Evolutionary conservation across 2,329 filamentous ascomycete species (phyloP), one percentile per base, ranked within the genome.

Genomic region (Apiospora kogelbergensis): DNA sequence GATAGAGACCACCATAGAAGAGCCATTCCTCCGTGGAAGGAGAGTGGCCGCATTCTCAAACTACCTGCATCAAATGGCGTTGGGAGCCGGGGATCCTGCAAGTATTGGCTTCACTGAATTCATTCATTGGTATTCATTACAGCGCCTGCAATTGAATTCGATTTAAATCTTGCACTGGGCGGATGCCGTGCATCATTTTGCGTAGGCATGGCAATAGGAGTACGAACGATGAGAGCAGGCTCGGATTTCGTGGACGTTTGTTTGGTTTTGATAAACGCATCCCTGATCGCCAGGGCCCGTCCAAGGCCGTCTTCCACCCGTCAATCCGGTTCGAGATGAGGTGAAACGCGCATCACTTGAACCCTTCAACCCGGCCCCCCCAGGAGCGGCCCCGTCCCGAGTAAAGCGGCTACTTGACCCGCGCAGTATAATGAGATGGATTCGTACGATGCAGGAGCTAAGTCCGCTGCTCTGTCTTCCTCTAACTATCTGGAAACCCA

Each of bases 321-420:
- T 60, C 53, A 30, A 60, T 37, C 53, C 53, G 53, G 53, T 60
- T 60, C 53, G 30, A 60, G 53, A 60, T 60, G 53, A 60, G 26
- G 53, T 60, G 53, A 60, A 60, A 60, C 53, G 53, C 53, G 53
- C 53, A 60, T 60, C 53, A 60, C 30, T 60, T 60, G 26, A 60
- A 60, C 30, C 53, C 53, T 57, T 57, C 30, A 57, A 57, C 48
- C 48, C 48, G 26, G 53, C 7, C 9, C 17, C 30, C 30, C 17
- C 30, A 60, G 53, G 53, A n/a, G 11, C 13, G 11, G 40, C 30
- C 26, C 46, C 53, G 17, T 60, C 20, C 53, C 53, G 53, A 60
- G 53, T 37, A 60, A 37, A 60, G 53, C 37, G 53, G 53, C 53
- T 33, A 60, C 30, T 60, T 9, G 53, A 37, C 53, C 53, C 53